Conservation (phyloP, 345 rosid species). For the Eucalyptus marginata region DNA sequence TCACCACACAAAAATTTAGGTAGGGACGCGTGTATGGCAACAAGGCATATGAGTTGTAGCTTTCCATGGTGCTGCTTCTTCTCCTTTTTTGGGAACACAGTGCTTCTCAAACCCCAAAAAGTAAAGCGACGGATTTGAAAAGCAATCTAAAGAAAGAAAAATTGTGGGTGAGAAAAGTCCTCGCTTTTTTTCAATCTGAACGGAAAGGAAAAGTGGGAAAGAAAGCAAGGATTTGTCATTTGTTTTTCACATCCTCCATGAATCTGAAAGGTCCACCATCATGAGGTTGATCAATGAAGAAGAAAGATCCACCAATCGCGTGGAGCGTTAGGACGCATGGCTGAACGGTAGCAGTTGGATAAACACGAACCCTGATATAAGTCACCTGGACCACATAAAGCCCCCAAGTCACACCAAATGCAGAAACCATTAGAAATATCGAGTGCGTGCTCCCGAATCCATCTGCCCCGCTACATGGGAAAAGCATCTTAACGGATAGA, state of each 20-base stretch:
- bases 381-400: neutral
- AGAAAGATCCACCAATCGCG: neutral
- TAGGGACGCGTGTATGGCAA: slow-evolving; percentile 3
- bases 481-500: neutral
- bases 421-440: neutral
- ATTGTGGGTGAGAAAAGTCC: neutral
- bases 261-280: neutral
- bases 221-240: neutral
- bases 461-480: neutral
- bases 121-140: neutral
- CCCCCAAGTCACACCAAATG: neutral
- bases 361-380: neutral
- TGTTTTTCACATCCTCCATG: neutral
- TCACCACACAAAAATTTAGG: neutral
- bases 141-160: neutral
- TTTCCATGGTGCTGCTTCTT: neutral
- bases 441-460: neutral
- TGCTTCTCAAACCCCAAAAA: neutral
- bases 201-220: neutral
- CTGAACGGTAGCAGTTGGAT: neutral
- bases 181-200: neutral
- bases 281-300: neutral
- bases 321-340: neutral
- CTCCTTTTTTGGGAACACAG: neutral
- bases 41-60: neutral